Evolutionary conservation across 768 basidiomycete genomes (phyloP), one percentile per base, ranked within the genome.

Genomic region (Neoboletus magnificus): DNA sequence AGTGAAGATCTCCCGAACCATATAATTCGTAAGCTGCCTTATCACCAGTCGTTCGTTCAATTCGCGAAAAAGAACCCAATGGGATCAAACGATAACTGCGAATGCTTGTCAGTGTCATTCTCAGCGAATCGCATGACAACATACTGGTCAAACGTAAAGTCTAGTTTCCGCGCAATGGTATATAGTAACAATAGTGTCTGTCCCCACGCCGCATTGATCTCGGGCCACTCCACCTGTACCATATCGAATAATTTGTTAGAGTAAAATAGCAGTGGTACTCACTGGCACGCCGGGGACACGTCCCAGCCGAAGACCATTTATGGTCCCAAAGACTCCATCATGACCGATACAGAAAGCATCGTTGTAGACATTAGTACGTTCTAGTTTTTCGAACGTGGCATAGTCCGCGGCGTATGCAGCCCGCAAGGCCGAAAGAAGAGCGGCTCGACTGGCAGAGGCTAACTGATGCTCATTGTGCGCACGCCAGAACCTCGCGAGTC

Each of bases 121-220:
- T 30, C 25, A 22, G 48, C 27, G 7, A 50, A 40, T 42, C 48
- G 20, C 41, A 18, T 48, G 41, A 39, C 29, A 40, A 63, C 84
- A 61, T 72, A 94, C 94, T 84, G 84, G 65, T 89, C 86, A 62
- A 97, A 98, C 5, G 82, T 83, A 65, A 86, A 92, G 58, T 93
- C 93, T 15, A 97, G 82, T 72, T 98, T 99, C 52, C 89, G 80
- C 12, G 93, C 93, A 47, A 99, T 83, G 8, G 93, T 93, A 66
- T 96, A 91, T 35, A 98, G 74, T 53, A 98, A 78, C 18, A 98
- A 79, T n/a, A 96, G 77, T 0, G 95, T 92, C 67, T 97, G 89
- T 2, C 97, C 97, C 94, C 96, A 97, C 18, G 97, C 97, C 12
- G 97, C 97, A 66, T 98, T 98, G 70, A 98, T 94, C 73, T 99